Evolutionary conservation across 2,329 filamentous ascomycete genomes (phyloP), one percentile per base, ranked within the genome.

Genomic region (Sporothrix schenckii): DNA sequence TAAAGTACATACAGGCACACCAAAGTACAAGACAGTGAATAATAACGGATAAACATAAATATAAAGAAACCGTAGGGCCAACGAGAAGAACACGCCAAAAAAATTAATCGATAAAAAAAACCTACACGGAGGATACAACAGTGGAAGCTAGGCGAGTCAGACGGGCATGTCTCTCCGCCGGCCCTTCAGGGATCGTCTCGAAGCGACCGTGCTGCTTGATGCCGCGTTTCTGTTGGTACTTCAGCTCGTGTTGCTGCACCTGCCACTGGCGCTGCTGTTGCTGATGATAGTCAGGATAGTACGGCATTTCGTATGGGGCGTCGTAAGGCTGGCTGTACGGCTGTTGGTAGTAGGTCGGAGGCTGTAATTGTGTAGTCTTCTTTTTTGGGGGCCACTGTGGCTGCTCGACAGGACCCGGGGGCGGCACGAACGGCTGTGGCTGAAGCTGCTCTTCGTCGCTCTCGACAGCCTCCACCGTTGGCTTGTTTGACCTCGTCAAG

Each of bases 251-350:
- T 41, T 47, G 39, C 13, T 63, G 39, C 41, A 11, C 9, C 39
- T 63, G 39, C 39, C 24, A n/a, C 41, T 49, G 56, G 19, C n/a
- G 41, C 41, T 63, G 60, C 21, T 63, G 24, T 41, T 65, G 61
- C 44, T 50, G 44, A 16, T 34, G 14, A 14, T 19, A 21, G 24
- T 50, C 44, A 16, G 44, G 41, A 24, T 49, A 49, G 44, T 65
- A 30, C 1, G 61, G 61, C 14, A 41, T 13, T 9, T 65, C 61
- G 16, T 47, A 63, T 1, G 61, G 44, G 7, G 61, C 41, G 21
- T 63, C 58, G 39, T 47, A 63, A 4, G 19, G 39, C 13, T 63
- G 58, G 19, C 16, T 58, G 19, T n/a, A 56, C 9, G 27, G 14
- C 53, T n/a, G 58, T 4, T 44, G n/a, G 34, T 44, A 44, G 34